Evolutionary conservation across 1,139 yeast genomes (phyloP).

Genomic region (Diutina pseudorugosa): DNA sequence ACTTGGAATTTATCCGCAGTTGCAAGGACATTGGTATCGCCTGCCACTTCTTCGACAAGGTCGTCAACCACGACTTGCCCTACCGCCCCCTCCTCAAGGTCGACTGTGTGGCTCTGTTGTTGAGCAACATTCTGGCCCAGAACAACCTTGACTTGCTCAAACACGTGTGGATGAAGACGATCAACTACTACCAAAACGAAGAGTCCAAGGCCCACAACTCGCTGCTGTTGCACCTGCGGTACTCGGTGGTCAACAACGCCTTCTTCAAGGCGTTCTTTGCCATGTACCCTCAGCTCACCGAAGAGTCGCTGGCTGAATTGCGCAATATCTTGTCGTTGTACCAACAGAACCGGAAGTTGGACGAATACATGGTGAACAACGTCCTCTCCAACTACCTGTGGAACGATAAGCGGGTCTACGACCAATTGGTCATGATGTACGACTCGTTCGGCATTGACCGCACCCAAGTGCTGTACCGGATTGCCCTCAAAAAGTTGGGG

Average conservation of each 20-base stretch:
- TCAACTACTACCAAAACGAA: slow-evolving; percentile 39
- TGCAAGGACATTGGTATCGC: slow-evolving; percentile 68
- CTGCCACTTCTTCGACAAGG: slow-evolving; percentile 61
- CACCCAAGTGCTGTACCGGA: slow-evolving; percentile 66
- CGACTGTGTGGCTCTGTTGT: slow-evolving; percentile 57
- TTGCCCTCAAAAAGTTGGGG: slow-evolving; percentile 66
- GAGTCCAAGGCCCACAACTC: slow-evolving; percentile 10
- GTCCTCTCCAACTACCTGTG: slow-evolving; percentile 60
- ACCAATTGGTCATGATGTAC: slow-evolving; percentile 53
- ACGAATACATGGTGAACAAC: slow-evolving; percentile 72
- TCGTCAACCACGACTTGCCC: slow-evolving; percentile 56
- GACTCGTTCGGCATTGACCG: slow-evolving; percentile 44
- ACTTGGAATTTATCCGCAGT: slow-evolving; percentile 69
- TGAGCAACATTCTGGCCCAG: slow-evolving; percentile 47
- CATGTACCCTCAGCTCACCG: slow-evolving; percentile 39
- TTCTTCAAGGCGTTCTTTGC: slow-evolving; percentile 60
- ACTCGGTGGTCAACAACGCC: slow-evolving; percentile 54
- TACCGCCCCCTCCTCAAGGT: slow-evolving; percentile 64
- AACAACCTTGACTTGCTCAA: slow-evolving; percentile 47
- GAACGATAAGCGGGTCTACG: slow-evolving; percentile 54
- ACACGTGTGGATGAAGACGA: slow-evolving; percentile 53
- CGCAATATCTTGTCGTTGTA: slow-evolving; percentile 47
- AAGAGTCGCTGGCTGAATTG: slow-evolving; percentile 46
- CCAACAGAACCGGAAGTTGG: slow-evolving; percentile 44
- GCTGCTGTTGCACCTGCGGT: slow-evolving; percentile 37